Evolutionary conservation across 352 stramenopile genomes (phyloP).

Genomic region (Phytophthora meadii): DNA sequence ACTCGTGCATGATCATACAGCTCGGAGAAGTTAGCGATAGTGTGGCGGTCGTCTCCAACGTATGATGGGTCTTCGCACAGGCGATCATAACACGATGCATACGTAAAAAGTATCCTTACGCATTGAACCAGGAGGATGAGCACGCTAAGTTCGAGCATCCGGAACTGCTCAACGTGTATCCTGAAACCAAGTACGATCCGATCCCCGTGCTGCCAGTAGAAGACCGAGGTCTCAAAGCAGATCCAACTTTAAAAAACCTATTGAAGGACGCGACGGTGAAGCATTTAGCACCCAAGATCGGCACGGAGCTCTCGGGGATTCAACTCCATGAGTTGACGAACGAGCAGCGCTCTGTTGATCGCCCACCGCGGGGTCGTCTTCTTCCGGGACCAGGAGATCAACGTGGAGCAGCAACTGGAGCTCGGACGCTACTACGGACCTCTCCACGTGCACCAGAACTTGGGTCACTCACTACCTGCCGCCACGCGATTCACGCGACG

Average conservation of each 20-base stretch:
- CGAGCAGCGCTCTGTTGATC: constrained; percentile 11
- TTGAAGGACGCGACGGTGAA: constrained; percentile 17
- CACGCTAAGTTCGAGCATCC: constrained; percentile 29
- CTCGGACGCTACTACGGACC: constrained; percentile 21
- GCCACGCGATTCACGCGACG: constrained; percentile 27
- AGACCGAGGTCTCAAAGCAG: constrained; percentile 38
- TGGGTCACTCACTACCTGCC: constrained; percentile 25
- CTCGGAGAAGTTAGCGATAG: constrained; percentile 3
- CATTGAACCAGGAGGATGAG: constrained; percentile 15
- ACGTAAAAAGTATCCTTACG: neutral
- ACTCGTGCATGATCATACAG: neutral
- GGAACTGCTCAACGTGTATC: constrained; percentile 34
- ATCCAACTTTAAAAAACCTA: constrained; percentile 46
- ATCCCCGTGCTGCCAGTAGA: constrained; percentile 40
- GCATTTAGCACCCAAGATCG: constrained; percentile 17
- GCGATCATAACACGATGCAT: no score
- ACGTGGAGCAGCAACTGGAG: constrained; percentile 15
- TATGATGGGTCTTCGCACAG: neutral
- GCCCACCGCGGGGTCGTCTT: constrained; percentile 19
- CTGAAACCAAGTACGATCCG: constrained; percentile 33
- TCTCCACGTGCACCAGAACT: constrained; percentile 23
- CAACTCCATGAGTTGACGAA: constrained; percentile 19
- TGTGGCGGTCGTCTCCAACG: constrained; percentile 1
- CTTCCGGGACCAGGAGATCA: constrained; percentile 24
- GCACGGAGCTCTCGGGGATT: constrained; percentile 12